A percentile compares a stretch with the other conserved stretches of the same genome.
Evolutionary conservation across 108 stramenopile genomes (phyloP).

Genomic region (Asterionellopsis glacialis): DNA sequence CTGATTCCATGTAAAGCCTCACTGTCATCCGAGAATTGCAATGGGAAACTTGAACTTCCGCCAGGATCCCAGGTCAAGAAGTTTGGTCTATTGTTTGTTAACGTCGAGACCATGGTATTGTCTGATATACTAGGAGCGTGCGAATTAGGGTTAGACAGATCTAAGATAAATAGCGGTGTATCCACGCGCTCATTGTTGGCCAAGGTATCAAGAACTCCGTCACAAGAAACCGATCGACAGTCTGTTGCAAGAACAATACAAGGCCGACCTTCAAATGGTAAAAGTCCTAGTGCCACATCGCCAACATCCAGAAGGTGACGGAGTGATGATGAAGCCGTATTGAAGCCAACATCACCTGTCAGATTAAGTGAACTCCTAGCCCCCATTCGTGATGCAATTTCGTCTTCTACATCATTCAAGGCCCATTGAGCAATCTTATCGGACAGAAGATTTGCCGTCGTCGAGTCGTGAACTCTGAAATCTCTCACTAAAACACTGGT

Average conservation of each 20-base stretch:
- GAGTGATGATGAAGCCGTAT: constrained; percentile 46
- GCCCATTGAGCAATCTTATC: constrained; percentile 64
- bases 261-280: constrained; percentile 68
- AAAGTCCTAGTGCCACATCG: constrained; percentile 61
- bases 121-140: constrained; percentile 2
- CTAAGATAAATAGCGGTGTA: constrained; percentile 60
- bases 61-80: constrained; percentile 37
- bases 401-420: constrained; percentile 55
- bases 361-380: background rate
- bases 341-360: constrained; percentile 9
- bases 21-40: constrained; percentile 60
- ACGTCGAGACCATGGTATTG: background rate
- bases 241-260: constrained; percentile 64
- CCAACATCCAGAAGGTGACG: constrained; percentile 64
- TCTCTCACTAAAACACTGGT: constrained; percentile 69
- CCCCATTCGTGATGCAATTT: constrained; percentile 55
- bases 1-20: constrained; percentile 44
- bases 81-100: constrained; percentile 1
- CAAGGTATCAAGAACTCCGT: constrained; percentile 51
- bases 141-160: constrained; percentile 40
- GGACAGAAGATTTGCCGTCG: constrained; percentile 43
- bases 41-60: constrained; percentile 37
- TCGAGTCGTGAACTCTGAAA: constrained; percentile 51
- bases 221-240: constrained; percentile 62
- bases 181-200: constrained; percentile 49